phyloP scores from a whole-genome alignment of 2,329 filamentous ascomycete species.

The Ceratocystis huliohia region DNA sequence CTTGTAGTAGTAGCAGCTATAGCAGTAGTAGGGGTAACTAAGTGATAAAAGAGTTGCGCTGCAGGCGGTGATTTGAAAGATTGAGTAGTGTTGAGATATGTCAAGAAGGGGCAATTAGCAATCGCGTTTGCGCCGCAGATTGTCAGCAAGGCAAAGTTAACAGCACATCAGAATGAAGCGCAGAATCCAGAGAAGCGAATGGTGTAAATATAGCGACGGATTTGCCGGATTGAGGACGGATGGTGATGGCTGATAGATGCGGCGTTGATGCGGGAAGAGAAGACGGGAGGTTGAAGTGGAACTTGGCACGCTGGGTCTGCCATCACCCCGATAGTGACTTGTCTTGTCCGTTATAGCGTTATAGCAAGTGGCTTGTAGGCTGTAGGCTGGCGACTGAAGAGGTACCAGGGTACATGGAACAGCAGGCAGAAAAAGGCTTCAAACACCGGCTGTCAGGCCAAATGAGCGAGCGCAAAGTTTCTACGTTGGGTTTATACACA shows the following conservation, averaged over 20 bases:
- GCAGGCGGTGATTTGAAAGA: background rate
- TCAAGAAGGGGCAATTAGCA: constrained; percentile 9
- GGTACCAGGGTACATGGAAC: constrained; percentile 14
- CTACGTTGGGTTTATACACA: background rate
- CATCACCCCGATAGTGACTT: constrained; percentile 13
- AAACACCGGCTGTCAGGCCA: background rate
- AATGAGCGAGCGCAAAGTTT: background rate
- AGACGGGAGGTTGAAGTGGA: constrained; percentile 43
- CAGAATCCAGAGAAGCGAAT: constrained; percentile 20
- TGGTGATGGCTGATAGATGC: constrained; percentile 22
- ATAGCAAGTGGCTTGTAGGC: background rate
- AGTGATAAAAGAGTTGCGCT: constrained; percentile 11
- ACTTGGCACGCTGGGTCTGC: constrained; percentile 13
- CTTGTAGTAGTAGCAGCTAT: no score
- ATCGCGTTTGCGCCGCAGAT: constrained; percentile 19
- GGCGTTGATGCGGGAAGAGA: constrained; percentile 39
- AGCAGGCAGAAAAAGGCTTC: background rate
- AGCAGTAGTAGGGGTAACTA: background rate
- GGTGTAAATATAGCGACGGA: constrained; percentile 29
- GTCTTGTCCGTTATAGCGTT: constrained; percentile 10
- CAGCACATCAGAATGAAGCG: constrained; percentile 20
- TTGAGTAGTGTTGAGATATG: no score
- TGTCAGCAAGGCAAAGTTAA: constrained; percentile 7
- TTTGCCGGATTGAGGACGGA: constrained; percentile 26
- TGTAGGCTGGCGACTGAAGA: background rate